Percentiles rank a stretch among this genome's conserved stretches.
Conservation (phyloP, 768 basidiomycete species). For the Serendipita sp. region DNA sequence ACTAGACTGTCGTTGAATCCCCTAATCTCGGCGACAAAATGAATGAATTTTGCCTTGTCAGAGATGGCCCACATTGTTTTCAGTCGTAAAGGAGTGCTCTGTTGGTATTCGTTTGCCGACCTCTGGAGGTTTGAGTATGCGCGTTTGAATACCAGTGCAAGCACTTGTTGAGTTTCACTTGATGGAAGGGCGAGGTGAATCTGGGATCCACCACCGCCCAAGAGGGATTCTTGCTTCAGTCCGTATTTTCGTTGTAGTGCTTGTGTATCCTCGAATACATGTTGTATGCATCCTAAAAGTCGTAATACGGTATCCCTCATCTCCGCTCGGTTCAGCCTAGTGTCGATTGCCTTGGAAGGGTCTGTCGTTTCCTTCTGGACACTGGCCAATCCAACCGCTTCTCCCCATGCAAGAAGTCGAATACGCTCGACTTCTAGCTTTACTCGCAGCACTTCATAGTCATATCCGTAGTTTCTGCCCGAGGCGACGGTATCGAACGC, state of each 20-base stretch:
- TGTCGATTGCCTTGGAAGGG: not conserved
- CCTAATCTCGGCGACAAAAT: not conserved
- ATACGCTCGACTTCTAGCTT: conserved; percentile 6
- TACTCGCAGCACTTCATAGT: not conserved
- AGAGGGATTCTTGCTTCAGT: not conserved
- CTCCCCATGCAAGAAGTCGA: conserved; percentile 1
- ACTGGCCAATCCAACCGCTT: not conserved
- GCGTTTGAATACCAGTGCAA: not conserved
- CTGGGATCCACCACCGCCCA: not conserved
- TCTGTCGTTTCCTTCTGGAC: not conserved
- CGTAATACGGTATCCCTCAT: not conserved
- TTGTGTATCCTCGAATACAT: not conserved
- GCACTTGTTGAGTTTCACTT: not conserved
- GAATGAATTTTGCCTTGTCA: not conserved
- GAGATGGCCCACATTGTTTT: not conserved
- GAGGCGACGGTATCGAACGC: not conserved
- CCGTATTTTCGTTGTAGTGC: not conserved
- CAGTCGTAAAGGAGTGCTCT: not conserved
- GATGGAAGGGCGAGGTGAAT: not conserved
- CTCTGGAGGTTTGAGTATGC: not conserved
- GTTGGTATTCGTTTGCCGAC: not conserved
- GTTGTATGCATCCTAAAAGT: not conserved
- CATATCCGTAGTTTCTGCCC: not conserved
- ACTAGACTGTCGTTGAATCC: conserved; percentile 4
- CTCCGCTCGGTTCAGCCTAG: not conserved